Conservation (phyloP, 2,329 filamentous ascomycete species). For the Beauveria medogensis region DNA sequence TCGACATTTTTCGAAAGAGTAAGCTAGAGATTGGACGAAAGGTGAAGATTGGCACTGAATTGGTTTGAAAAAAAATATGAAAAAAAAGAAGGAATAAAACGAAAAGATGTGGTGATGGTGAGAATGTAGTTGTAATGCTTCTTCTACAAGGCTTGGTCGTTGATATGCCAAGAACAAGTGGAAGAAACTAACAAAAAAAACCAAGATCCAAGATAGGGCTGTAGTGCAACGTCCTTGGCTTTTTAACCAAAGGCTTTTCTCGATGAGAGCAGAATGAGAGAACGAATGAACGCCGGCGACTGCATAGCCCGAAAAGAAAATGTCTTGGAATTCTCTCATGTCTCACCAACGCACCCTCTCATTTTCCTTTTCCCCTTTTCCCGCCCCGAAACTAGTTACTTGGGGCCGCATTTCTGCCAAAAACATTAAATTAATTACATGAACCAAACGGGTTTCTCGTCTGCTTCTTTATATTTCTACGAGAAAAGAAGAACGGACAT, state of each 20-base stretch:
- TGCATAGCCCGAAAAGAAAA: background rate
- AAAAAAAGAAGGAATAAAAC: too few species aligned
- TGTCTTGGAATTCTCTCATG: conserved; percentile 2
- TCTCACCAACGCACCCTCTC: background rate
- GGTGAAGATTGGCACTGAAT: background rate
- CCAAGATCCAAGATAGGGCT: background rate
- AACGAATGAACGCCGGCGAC: conserved; percentile 4
- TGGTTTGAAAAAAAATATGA: too few species aligned
- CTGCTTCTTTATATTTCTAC: too few species aligned
- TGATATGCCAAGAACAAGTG: background rate
- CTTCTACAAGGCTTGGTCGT: background rate
- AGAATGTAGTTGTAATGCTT: too few species aligned
- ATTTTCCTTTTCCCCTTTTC: background rate
- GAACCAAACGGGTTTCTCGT: too few species aligned
- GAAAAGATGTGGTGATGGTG: too few species aligned
- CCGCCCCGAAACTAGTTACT: background rate
- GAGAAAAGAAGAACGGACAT: too few species aligned
- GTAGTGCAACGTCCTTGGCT: background rate
- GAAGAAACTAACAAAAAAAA: background rate
- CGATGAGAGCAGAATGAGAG: background rate
- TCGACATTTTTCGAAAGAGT: background rate
- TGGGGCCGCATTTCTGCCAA: too few species aligned
- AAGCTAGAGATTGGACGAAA: background rate
- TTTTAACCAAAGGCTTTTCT: background rate
- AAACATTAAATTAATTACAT: too few species aligned